Conservation (phyloP, 345 rosid genomes). For the Aquilaria malaccensis region DNA sequence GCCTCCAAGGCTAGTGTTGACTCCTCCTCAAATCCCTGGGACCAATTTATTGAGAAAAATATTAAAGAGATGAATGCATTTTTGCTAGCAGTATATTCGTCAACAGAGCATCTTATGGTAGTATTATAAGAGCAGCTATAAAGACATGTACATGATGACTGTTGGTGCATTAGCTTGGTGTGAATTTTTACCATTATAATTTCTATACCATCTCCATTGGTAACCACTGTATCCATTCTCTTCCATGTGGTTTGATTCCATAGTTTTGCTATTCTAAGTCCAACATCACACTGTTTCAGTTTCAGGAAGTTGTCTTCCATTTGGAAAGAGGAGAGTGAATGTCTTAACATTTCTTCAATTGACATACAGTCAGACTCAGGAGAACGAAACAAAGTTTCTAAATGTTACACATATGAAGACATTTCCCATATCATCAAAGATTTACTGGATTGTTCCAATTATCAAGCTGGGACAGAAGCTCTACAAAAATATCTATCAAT, state of each 20-base stretch:
- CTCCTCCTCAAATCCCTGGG: too few species aligned
- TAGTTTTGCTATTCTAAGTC: conserved; percentile 9
- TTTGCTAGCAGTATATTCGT: too few species aligned
- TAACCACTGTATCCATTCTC: background rate
- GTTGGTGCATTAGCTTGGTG: conserved; percentile 4
- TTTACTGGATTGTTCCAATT: conserved; percentile 53
- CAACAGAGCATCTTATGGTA: too few species aligned
- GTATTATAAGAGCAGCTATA: too few species aligned
- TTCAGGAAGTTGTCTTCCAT: conserved; percentile 59
- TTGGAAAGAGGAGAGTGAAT: conserved; percentile 51
- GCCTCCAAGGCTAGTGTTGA: too few species aligned
- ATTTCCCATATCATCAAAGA: conserved; percentile 43
- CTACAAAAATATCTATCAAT: conserved; percentile 44
- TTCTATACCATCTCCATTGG: background rate
- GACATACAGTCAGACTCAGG: conserved; percentile 31
- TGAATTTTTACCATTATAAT: background rate
- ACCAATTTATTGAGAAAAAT: too few species aligned
- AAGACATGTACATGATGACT: background rate
- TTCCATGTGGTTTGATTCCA: background rate
- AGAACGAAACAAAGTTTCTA: conserved; percentile 34
- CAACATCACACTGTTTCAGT: conserved; percentile 24
- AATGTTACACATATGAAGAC: conserved; percentile 35
- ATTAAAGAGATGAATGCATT: too few species aligned
- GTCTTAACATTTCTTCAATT: conserved; percentile 18
- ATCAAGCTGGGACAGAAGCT: conserved; percentile 38